phyloP scores from a whole-genome alignment of 345 rosid genomes.

The Crucihimalaya himalaica region DNA sequence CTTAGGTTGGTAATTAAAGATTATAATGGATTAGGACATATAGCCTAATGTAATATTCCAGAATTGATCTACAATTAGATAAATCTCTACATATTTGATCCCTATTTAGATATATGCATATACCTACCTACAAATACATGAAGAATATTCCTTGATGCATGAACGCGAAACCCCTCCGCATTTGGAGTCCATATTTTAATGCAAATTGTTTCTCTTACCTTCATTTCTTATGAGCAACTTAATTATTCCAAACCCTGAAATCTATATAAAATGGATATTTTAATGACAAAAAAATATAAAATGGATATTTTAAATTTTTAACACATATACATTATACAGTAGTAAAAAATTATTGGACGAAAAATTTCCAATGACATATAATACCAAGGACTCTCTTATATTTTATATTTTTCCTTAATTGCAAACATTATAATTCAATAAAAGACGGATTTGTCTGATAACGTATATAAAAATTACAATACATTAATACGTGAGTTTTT shows the following conservation, averaged over 20 bases:
- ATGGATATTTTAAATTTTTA: not conserved
- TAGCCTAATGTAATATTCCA: conserved; percentile 2
- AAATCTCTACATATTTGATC: conserved; percentile 1
- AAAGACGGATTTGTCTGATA: not conserved
- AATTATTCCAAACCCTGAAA: not conserved
- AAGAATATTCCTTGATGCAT: conserved; percentile 24
- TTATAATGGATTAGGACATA: conserved; percentile 5
- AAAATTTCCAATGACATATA: not conserved
- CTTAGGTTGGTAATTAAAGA: conserved; percentile 10
- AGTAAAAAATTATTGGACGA: not conserved
- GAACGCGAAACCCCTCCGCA: not conserved
- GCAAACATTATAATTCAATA: not conserved
- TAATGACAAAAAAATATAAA: no score
- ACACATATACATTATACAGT: not conserved
- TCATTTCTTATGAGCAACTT: not conserved
- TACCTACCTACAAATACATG: conserved; percentile 8
- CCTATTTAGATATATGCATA: not conserved
- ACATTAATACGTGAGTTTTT: not conserved
- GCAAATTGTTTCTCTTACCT: not conserved
- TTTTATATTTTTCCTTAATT: no score
- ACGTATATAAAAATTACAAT: not conserved
- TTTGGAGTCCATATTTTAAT: conserved; percentile 6
- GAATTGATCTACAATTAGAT: not conserved
- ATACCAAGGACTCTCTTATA: not conserved
- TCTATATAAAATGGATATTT: not conserved